Evolutionary conservation across 495 filamentous ascomycete genomes (phyloP).

Genomic region (Copromyces sp.): DNA sequence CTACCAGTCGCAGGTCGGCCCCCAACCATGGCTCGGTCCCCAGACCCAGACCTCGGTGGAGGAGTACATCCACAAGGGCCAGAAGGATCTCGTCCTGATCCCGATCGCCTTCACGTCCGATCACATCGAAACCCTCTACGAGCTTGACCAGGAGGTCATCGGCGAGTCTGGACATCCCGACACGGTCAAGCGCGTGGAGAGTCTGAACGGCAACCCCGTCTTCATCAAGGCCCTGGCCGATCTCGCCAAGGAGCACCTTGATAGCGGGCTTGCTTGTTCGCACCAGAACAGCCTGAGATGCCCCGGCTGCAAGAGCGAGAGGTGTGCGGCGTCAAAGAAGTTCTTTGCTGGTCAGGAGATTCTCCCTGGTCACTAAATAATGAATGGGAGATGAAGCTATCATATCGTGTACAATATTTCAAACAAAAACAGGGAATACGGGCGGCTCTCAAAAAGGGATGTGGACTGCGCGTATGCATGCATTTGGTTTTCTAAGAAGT

Average conservation of each 20-base stretch:
- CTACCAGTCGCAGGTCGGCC: slow-evolving; percentile 98
- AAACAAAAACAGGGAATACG: neutral
- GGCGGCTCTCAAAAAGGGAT: neutral
- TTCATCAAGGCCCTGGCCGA: slow-evolving; percentile 90
- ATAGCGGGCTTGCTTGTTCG: slow-evolving; percentile 54
- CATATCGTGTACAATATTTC: neutral
- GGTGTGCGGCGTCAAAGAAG: slow-evolving; percentile 83
- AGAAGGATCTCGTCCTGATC: slow-evolving; percentile 83
- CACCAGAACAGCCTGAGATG: slow-evolving; percentile 85
- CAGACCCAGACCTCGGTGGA: slow-evolving; percentile 85
- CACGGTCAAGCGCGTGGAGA: slow-evolving; percentile 83
- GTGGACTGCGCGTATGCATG: neutral
- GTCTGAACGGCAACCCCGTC: slow-evolving; percentile 79
- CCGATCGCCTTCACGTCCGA: slow-evolving; percentile 98
- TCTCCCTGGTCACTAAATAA: neutral
- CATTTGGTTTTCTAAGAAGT: neutral
- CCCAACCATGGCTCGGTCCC: slow-evolving; percentile 88
- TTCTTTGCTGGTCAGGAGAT: slow-evolving; percentile 60
- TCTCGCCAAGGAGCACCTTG: slow-evolving; percentile 69
- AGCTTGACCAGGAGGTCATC: slow-evolving; percentile 93
- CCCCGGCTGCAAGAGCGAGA: slow-evolving; percentile 85
- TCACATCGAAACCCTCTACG: slow-evolving; percentile 95
- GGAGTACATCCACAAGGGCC: slow-evolving; percentile 78
- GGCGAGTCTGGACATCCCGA: slow-evolving; percentile 69
- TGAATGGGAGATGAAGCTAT: neutral